phyloP scores from a whole-genome alignment of 768 basidiomycete species.

The Suillus weaverae region DNA sequence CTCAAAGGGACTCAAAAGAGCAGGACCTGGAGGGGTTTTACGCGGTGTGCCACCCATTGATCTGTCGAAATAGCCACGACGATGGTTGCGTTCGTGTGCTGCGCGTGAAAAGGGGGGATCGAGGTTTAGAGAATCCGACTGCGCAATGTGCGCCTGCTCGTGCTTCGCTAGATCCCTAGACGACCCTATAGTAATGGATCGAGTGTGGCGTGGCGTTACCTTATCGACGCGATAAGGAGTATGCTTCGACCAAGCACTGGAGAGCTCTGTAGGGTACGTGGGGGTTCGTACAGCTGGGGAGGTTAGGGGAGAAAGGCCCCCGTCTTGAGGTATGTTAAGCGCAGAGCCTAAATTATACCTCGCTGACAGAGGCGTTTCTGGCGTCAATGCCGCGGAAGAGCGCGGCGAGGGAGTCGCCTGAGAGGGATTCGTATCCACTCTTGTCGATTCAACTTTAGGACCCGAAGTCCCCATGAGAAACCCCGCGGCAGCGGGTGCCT shows the following conservation, averaged over 20 bases:
- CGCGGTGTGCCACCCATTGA: slow-evolving; percentile 25
- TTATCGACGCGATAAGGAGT: slow-evolving; percentile 6
- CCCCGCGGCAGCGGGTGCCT: slow-evolving; percentile 33
- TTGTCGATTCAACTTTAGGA: slow-evolving; percentile 35
- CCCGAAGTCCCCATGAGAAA: slow-evolving; percentile 57
- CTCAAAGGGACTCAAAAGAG: neutral
- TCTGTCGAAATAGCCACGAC: slow-evolving; percentile 56
- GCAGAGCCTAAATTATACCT: slow-evolving; percentile 62
- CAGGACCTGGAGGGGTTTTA: slow-evolving; percentile 5
- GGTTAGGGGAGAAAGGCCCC: slow-evolving; percentile 16
- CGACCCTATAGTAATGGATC: slow-evolving; percentile 40
- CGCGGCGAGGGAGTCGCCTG: slow-evolving; percentile 16
- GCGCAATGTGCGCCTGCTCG: slow-evolving; percentile 24
- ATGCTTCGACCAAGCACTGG: slow-evolving; percentile 40
- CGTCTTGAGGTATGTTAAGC: slow-evolving; percentile 49
- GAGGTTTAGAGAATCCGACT: slow-evolving; percentile 27
- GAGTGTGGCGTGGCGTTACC: slow-evolving; percentile 1
- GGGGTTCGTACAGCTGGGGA: slow-evolving; percentile 27
- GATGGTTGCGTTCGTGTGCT: slow-evolving; percentile 48
- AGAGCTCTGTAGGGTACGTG: slow-evolving; percentile 48
- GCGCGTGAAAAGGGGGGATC: slow-evolving; percentile 28
- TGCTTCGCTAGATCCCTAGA: slow-evolving; percentile 47
- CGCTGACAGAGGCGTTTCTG: slow-evolving; percentile 44
- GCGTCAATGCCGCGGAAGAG: slow-evolving; percentile 24
- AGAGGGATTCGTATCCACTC: slow-evolving; percentile 22